phyloP scores from a whole-genome alignment of 352 stramenopile genomes.

The Phytopythium oedochilum region DNA sequence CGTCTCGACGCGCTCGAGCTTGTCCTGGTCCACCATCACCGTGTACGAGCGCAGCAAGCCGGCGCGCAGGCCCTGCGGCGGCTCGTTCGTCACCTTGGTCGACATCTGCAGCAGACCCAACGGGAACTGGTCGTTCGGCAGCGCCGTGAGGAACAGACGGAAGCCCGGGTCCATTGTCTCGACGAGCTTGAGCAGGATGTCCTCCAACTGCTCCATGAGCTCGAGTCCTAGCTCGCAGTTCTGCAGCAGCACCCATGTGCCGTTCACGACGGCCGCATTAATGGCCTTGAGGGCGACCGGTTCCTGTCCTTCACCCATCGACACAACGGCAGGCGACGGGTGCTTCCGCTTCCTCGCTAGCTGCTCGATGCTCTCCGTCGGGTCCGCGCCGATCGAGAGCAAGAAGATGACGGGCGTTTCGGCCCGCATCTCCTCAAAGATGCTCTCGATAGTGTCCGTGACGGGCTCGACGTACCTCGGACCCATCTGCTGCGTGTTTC shows the following conservation, averaged over 20 bases:
- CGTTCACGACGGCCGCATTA: conserved; percentile 95
- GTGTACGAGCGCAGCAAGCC: conserved; percentile 96
- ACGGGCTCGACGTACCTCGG: conserved; percentile 96
- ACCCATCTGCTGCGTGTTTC: conserved; percentile 96
- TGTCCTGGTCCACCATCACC: conserved; percentile 99
- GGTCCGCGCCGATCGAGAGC: conserved; percentile 95
- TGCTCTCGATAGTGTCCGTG: conserved; percentile 98
- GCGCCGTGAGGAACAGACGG: conserved; percentile 96
- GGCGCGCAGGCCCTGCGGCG: conserved; percentile 93
- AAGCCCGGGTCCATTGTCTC: conserved; percentile 96
- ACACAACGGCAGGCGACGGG: conserved; percentile 94
- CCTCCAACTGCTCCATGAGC: conserved; percentile 98
- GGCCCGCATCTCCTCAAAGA: conserved; percentile 95
- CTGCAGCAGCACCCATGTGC: conserved; percentile 97
- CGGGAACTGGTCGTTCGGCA: conserved; percentile 96
- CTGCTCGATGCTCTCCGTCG: conserved; percentile 97
- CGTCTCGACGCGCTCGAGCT: conserved; percentile 95
- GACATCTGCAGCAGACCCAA: conserved; percentile 98
- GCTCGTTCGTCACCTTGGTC: conserved; percentile 99
- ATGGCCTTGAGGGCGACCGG: conserved; percentile 96
- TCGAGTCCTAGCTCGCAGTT: conserved; percentile 98
- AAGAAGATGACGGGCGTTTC: conserved; percentile 98
- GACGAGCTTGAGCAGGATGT: conserved; percentile 94
- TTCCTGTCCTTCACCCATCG: conserved; percentile 98
- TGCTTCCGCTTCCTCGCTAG: conserved; percentile 97